Evolutionary conservation across 2,329 filamentous ascomycete species (phyloP), one percentile per base, ranked within the genome.

Genomic region (Aaosphaeria arxii): DNA sequence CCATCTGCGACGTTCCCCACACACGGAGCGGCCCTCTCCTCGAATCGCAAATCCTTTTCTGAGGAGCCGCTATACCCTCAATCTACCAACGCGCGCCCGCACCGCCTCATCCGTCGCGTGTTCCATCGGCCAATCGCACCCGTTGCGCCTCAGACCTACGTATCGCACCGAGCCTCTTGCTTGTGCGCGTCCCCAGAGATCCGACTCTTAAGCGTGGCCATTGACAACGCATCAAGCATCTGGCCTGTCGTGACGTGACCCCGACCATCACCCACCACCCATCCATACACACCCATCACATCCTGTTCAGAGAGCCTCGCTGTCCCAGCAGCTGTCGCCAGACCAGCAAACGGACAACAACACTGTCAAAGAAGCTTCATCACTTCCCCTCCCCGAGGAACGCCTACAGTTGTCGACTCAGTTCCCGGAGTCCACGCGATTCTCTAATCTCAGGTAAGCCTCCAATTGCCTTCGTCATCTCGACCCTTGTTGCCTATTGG

Each of bases 211-310:
- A 67, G 66, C 63, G 62, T 67, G 64, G 66, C 67, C 67, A 71
- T 70, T 71, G 69, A 70, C 69, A 71, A 66, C 69, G 62, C 69
- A 71, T 71, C 67, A 64, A 68, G 57, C 67, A 66, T 65, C 64
- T 56, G 57, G 53, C 58, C 57, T 64, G 57, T 58, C 54, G 62
- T 64, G 61, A 69, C 65, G 64, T 70, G 66, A 70, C 61, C 52
- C 61, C 53, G 41, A 62, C 51, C 17, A 24, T 24, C 17, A 24
- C 17, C 17, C 17, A 24, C 17, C 17, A 24, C 17, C 17, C 17
- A 24, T 24, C 17, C 33, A 36, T n/a, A 9, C 33, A 9, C 7
- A n/a, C 58, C 53, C 56, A 50, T 56, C 53, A 31, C 57, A 56
- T 52, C 54, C 52, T 57, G 60, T 56, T 61, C 59, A 63, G 62